A percentile compares a stretch with the other conserved stretches of the same genome.
Conservation (phyloP, 768 basidiomycete genomes). For the Podaxis rugospora region DNA sequence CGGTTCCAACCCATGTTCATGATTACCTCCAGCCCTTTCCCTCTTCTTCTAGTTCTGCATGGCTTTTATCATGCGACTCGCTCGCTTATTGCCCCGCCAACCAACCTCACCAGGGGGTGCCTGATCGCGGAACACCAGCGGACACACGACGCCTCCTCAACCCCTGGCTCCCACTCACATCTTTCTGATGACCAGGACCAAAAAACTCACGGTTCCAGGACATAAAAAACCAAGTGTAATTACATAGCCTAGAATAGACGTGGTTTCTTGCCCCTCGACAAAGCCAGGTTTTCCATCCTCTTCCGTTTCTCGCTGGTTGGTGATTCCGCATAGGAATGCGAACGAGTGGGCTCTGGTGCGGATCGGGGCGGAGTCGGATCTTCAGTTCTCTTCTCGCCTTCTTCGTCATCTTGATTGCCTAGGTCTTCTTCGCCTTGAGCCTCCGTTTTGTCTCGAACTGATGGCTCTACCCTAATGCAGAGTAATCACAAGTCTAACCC, state of each 20-base stretch:
- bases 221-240: not conserved
- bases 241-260: conserved; percentile 6
- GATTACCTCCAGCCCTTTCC: not conserved
- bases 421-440: not conserved
- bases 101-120: not conserved
- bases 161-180: too few relatives aligned
- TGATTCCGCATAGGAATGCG: conserved; percentile 23
- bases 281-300: conserved; percentile 27
- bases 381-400: not conserved
- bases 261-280: conserved; percentile 18
- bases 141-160: too few relatives aligned
- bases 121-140: too few relatives aligned
- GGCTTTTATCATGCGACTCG: not conserved
- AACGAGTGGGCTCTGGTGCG: conserved; percentile 7
- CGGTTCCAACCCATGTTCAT: not conserved
- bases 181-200: too few relatives aligned
- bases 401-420: not conserved
- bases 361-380: not conserved
- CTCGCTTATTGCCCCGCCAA: not conserved
- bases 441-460: conserved; percentile 7
- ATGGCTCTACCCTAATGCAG: not conserved
- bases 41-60: not conserved
- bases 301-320: conserved; percentile 30
- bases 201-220: too few relatives aligned
- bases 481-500: conserved; percentile 5